A percentile compares a stretch with the other conserved stretches of the same genome.
phyloP scores from a whole-genome alignment of 306 rosid species.

The Castanea mollissima region DNA sequence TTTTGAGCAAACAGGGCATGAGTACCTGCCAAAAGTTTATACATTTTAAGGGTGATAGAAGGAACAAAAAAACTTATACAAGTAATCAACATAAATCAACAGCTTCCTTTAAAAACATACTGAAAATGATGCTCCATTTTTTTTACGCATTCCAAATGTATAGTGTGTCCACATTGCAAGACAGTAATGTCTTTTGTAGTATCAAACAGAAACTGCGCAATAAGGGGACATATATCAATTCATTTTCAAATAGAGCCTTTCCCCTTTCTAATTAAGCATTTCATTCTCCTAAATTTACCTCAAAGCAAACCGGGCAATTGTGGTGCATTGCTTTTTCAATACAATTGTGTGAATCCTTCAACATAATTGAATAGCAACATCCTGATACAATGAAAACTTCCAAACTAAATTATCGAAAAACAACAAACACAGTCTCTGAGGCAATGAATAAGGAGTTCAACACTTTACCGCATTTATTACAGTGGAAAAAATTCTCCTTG shows the following conservation, averaged over 20 bases:
- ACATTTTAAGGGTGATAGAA: not conserved
- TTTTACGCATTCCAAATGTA: conserved; percentile 64
- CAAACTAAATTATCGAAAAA: not conserved
- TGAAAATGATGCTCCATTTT: conserved; percentile 58
- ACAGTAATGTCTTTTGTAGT: conserved; percentile 55
- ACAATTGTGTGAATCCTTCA: conserved; percentile 47
- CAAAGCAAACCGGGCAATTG: conserved; percentile 55
- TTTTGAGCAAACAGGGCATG: conserved; percentile 84
- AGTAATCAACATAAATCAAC: not conserved
- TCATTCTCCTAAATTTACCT: conserved; percentile 22
- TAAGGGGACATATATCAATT: not conserved
- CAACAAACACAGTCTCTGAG: not conserved
- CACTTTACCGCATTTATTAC: conserved; percentile 60
- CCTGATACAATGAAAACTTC: conserved; percentile 23
- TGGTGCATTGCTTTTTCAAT: conserved; percentile 58
- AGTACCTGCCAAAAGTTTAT: conserved; percentile 44
- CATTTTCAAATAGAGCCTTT: not conserved
- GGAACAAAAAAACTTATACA: conserved; percentile 2
- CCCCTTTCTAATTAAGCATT: not conserved
- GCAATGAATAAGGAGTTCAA: not conserved
- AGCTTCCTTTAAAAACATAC: conserved; percentile 33
- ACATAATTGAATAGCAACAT: conserved; percentile 43
- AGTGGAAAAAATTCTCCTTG: conserved; percentile 64
- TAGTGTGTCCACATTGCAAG: conserved; percentile 55
- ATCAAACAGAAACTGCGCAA: conserved; percentile 70